phyloP scores from a whole-genome alignment of 768 basidiomycete species.

The Mycena capillaripes region DNA sequence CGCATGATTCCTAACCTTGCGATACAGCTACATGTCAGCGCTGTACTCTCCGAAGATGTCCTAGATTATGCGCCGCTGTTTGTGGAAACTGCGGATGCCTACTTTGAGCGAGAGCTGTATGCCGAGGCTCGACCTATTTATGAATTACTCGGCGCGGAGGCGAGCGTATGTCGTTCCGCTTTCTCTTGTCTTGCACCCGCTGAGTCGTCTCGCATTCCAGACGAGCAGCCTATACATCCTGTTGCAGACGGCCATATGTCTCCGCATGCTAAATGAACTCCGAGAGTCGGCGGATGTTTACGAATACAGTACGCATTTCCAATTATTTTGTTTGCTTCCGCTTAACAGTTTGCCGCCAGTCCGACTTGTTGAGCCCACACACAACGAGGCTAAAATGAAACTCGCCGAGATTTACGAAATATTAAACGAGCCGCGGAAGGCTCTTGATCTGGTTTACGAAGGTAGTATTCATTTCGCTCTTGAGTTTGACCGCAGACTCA shows the following conservation, averaged over 20 bases:
- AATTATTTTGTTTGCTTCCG: not conserved
- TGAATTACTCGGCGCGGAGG: slow-evolving; percentile 81
- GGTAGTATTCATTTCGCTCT: slow-evolving; percentile 57
- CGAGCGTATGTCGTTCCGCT: slow-evolving; percentile 68
- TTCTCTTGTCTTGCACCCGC: not conserved
- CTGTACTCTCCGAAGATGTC: slow-evolving; percentile 80
- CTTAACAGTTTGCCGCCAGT: slow-evolving; percentile 60
- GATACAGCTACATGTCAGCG: slow-evolving; percentile 47
- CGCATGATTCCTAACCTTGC: not conserved
- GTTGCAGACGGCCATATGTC: slow-evolving; percentile 85
- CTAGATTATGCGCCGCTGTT: slow-evolving; percentile 85
- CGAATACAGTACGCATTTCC: slow-evolving; percentile 75
- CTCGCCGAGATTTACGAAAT: slow-evolving; percentile 93
- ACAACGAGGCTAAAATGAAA: slow-evolving; percentile 89
- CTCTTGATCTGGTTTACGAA: slow-evolving; percentile 86
- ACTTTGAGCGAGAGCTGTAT: slow-evolving; percentile 83
- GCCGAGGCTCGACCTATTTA: slow-evolving; percentile 87
- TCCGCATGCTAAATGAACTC: slow-evolving; percentile 81
- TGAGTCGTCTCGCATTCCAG: slow-evolving; percentile 51
- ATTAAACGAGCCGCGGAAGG: slow-evolving; percentile 82
- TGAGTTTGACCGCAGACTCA: not conserved
- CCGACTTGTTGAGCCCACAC: slow-evolving; percentile 74
- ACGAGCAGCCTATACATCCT: slow-evolving; percentile 82
- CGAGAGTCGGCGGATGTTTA: slow-evolving; percentile 88
- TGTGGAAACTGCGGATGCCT: slow-evolving; percentile 87